Conservation (phyloP, 768 basidiomycete species). For the Tremella yokohamensis region DNA sequence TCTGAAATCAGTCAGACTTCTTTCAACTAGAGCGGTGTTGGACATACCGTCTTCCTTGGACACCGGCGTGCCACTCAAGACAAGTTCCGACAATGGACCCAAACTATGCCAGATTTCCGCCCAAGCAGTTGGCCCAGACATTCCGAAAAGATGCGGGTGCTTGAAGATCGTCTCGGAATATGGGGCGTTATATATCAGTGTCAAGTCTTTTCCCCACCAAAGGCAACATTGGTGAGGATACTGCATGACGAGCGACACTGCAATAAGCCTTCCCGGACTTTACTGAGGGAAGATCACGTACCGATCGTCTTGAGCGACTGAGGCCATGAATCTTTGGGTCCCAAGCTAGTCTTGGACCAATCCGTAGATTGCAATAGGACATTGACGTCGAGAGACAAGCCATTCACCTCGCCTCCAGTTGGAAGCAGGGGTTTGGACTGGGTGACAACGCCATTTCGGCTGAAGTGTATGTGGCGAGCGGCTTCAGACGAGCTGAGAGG, state of each 20-base stretch:
- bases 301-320: constrained; percentile 41
- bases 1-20: constrained; percentile 23
- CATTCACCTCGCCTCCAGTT: constrained; percentile 3
- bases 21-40: not conserved
- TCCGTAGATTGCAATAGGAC: constrained; percentile 38
- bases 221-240: constrained; percentile 45
- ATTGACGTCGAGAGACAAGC: constrained; percentile 28
- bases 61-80: constrained; percentile 42
- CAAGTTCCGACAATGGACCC: constrained; percentile 41
- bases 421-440: not conserved
- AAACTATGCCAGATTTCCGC: constrained; percentile 43
- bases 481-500: not conserved
- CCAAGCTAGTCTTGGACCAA: constrained; percentile 44
- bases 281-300: constrained; percentile 6
- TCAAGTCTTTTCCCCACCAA: constrained; percentile 48
- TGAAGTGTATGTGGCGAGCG: constrained; percentile 25
- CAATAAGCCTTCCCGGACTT: not conserved
- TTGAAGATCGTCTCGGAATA: constrained; percentile 44
- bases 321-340: constrained; percentile 39
- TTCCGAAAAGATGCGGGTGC: constrained; percentile 47
- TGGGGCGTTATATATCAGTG: constrained; percentile 44
- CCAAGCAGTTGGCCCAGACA: constrained; percentile 43
- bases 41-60: constrained; percentile 41
- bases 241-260: constrained; percentile 32
- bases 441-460: constrained; percentile 31